These are phyloP conservation scores for Capronia americana DNA, from an alignment of 2,329 filamentous ascomycete species.

Conservation along the genomic window DNA sequence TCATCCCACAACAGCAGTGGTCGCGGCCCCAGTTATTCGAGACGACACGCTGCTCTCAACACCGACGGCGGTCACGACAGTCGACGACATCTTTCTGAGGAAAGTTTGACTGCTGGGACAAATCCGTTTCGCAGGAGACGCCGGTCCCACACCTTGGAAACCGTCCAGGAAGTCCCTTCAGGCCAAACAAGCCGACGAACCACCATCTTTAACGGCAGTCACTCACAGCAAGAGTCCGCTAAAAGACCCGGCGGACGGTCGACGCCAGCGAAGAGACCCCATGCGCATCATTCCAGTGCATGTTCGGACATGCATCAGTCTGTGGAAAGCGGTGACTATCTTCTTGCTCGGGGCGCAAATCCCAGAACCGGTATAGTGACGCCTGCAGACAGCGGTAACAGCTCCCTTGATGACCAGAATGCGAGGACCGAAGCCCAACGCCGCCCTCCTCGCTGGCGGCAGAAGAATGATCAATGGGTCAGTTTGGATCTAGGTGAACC, in stretches of 20 bases:
- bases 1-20: background rate
- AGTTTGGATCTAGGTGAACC: slow-evolving; percentile 42
- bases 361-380: slow-evolving; percentile 48
- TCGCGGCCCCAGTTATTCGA: background rate
- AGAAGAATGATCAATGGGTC: slow-evolving; percentile 47
- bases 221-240: background rate
- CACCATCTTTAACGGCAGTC: slow-evolving; percentile 17
- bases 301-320: slow-evolving; percentile 27
- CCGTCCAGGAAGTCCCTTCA: slow-evolving; percentile 29
- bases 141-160: slow-evolving; percentile 19
- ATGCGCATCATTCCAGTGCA: background rate
- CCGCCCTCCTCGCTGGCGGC: slow-evolving; percentile 43
- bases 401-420: slow-evolving; percentile 32
- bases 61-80: slow-evolving; percentile 12
- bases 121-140: slow-evolving; percentile 9
- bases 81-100: background rate
- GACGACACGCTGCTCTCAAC: background rate
- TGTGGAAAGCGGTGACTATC: slow-evolving; percentile 45
- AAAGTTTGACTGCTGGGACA: background rate
- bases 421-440: slow-evolving; percentile 29
- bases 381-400: slow-evolving; percentile 42
- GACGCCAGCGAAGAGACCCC: background rate
- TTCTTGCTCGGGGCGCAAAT: slow-evolving; percentile 45
- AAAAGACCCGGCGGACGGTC: background rate
- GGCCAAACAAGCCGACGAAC: slow-evolving; percentile 18